Conservation (phyloP, 2,329 filamentous ascomycete genomes). For the Triangularia setosa region DNA sequence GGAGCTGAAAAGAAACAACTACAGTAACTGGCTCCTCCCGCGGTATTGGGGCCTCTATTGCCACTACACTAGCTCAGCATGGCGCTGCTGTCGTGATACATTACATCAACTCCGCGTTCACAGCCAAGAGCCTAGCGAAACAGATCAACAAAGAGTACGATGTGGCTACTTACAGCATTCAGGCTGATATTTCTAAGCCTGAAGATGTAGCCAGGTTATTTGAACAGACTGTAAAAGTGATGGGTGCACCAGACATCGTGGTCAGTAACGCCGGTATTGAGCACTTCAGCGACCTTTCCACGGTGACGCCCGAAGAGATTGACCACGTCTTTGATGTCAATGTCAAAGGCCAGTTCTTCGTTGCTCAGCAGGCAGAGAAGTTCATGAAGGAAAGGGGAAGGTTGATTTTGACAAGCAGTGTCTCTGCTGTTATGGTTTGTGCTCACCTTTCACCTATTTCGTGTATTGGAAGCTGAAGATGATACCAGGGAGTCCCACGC, state of each 20-base stretch:
- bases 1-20: background rate
- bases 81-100: background rate
- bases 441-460: background rate
- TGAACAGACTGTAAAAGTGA: background rate
- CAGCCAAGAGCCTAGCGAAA: background rate
- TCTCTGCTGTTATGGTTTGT: constrained; percentile 5
- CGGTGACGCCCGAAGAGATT: background rate
- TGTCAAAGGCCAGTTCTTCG: constrained; percentile 10
- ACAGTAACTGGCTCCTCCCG: constrained; percentile 2
- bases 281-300: background rate
- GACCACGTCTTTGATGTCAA: constrained; percentile 6
- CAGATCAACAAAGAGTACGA: background rate
- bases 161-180: background rate
- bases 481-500: background rate
- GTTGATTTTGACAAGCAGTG: constrained; percentile 4
- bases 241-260: background rate
- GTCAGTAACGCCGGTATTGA: constrained; percentile 9
- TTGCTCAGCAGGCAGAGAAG: constrained; percentile 4
- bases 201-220: background rate
- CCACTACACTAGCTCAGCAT: background rate
- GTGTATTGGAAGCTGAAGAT: background rate
- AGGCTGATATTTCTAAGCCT: constrained; percentile 3
- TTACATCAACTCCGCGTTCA: background rate
- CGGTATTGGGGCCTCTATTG: constrained; percentile 1
- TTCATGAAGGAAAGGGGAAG: constrained; percentile 2